A percentile compares a stretch with the other conserved stretches of the same genome.
Evolutionary conservation across 768 basidiomycete genomes (phyloP).

Genomic region (Pleurotus platypus): DNA sequence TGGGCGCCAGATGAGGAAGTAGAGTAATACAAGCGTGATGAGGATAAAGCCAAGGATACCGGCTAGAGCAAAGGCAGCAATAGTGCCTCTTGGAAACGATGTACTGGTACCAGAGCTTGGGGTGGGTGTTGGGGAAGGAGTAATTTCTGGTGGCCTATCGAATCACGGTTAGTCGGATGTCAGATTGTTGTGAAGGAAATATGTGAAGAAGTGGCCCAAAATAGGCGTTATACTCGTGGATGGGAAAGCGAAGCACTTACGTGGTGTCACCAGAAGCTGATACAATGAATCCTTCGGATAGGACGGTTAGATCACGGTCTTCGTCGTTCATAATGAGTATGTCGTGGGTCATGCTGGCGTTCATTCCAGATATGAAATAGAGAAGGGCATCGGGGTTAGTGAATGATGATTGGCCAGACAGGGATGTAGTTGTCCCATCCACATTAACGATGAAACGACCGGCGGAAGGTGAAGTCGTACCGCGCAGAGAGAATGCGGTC

Average conservation of each 20-base stretch:
- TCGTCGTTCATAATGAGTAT: conserved; percentile 56
- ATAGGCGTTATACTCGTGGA: no score
- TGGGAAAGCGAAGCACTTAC: neutral
- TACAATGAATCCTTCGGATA: conserved; percentile 47
- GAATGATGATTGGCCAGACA: conserved; percentile 53
- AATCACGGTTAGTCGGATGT: neutral
- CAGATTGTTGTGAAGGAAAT: neutral
- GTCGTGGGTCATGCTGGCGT: conserved; percentile 43
- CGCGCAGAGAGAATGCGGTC: conserved; percentile 55
- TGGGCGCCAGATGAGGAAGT: conserved; percentile 45
- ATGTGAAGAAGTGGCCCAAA: neutral
- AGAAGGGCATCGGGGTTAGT: conserved; percentile 49
- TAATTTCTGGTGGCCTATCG: conserved; percentile 1
- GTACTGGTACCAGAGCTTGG: conserved; percentile 12
- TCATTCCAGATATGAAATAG: conserved; percentile 60
- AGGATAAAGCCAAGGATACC: conserved; percentile 49
- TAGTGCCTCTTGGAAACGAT: conserved; percentile 48
- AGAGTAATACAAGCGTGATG: conserved; percentile 35
- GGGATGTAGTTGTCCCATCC: conserved; percentile 36
- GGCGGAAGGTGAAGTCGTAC: conserved; percentile 52
- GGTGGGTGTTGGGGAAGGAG: conserved; percentile 11
- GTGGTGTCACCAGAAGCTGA: conserved; percentile 9
- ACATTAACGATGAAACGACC: conserved; percentile 56
- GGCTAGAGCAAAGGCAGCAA: conserved; percentile 63
- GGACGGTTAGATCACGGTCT: conserved; percentile 45